phyloP scores from a whole-genome alignment of 2,329 filamentous ascomycete species.

The Elsinoe perseae region DNA sequence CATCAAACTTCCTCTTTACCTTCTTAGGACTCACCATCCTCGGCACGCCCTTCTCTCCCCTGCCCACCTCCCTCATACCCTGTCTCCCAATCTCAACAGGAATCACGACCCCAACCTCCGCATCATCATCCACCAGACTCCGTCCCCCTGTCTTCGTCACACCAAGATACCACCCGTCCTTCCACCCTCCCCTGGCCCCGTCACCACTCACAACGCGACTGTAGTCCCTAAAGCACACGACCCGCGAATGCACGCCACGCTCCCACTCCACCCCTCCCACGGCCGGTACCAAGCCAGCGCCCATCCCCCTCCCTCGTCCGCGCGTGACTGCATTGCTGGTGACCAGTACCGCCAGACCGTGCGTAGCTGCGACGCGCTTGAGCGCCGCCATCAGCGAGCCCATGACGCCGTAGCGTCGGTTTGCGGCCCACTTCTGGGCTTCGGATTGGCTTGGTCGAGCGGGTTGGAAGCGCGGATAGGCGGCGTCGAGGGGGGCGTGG shows the following conservation, averaged over 20 bases:
- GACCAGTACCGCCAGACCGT: slow-evolving; percentile 65
- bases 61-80: slow-evolving; percentile 28
- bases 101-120: slow-evolving; percentile 43
- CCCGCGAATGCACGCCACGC: slow-evolving; percentile 60
- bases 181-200: slow-evolving; percentile 20
- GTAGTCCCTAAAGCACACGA: slow-evolving; percentile 73
- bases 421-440: slow-evolving; percentile 41
- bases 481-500: slow-evolving; percentile 66
- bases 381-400: slow-evolving; percentile 54
- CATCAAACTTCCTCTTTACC: slow-evolving; percentile 49
- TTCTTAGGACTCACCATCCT: neutral
- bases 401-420: slow-evolving; percentile 53
- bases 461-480: slow-evolving; percentile 52
- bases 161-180: slow-evolving; percentile 29
- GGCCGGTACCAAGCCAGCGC: slow-evolving; percentile 65
- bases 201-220: slow-evolving; percentile 24
- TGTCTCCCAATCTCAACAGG: slow-evolving; percentile 39
- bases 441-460: slow-evolving; percentile 40
- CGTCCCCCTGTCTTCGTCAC: slow-evolving; percentile 41
- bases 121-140: slow-evolving; percentile 36
- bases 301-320: slow-evolving; percentile 50
- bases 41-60: neutral
- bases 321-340: slow-evolving; percentile 77
- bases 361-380: slow-evolving; percentile 65
- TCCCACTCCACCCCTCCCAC: slow-evolving; percentile 76